Evolutionary conservation across 1,284 basidiomycete genomes (phyloP).

Genomic region (Sporisorium graminicola): DNA sequence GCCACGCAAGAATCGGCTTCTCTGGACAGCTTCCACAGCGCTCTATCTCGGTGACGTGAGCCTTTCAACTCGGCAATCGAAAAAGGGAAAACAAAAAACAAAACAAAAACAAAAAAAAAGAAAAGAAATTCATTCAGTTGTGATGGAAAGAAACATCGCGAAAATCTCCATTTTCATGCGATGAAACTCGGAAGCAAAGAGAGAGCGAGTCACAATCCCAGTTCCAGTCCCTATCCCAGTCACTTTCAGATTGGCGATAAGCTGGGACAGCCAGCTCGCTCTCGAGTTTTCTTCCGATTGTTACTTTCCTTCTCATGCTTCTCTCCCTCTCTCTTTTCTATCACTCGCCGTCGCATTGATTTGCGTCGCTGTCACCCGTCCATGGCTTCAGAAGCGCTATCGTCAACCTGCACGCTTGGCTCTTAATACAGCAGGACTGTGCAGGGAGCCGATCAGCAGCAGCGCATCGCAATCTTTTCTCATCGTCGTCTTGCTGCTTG

Average conservation of each 20-base stretch:
- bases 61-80: background rate
- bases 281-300: constrained; percentile 14
- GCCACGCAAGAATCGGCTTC: background rate
- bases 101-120: too few species aligned
- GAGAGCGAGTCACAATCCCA: constrained; percentile 11
- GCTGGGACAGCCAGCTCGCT: background rate
- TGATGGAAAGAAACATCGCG: background rate
- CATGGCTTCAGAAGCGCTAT: constrained; percentile 23
- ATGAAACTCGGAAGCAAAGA: background rate
- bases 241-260: constrained; percentile 12
- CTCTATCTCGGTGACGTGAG: background rate
- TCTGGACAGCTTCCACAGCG: constrained; percentile 2
- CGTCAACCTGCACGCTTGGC: constrained; percentile 42
- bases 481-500: background rate
- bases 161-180: background rate
- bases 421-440: constrained; percentile 20
- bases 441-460: constrained; percentile 11
- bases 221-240: background rate
- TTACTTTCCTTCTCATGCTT: background rate
- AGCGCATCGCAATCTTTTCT: background rate
- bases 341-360: background rate
- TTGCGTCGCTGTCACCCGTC: background rate
- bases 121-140: background rate
- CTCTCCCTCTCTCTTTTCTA: background rate
- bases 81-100: too few species aligned